Evolutionary conservation across 345 rosid genomes (phyloP).

Genomic region (Euphorbia pulcherrima): DNA sequence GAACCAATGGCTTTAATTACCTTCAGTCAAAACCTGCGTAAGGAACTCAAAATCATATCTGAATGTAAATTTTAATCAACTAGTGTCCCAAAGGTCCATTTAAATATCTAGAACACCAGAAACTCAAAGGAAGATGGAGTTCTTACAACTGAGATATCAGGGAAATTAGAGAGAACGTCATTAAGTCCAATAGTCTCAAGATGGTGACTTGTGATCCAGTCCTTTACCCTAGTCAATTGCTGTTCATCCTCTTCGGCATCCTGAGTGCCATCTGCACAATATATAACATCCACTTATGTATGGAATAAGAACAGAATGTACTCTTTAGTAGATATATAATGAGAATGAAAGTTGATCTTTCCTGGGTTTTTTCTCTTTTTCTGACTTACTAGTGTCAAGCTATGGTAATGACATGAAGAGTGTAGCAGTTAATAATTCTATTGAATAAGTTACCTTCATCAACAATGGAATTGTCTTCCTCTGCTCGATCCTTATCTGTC

Average conservation of each 20-base stretch:
- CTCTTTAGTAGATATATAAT: constrained; percentile 4
- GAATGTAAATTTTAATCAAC: background rate
- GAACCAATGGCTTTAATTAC: constrained; percentile 38
- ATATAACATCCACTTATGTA: constrained; percentile 2
- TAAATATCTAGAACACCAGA: background rate
- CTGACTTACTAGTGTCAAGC: background rate
- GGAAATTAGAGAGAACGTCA: constrained; percentile 74
- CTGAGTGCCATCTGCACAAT: constrained; percentile 62
- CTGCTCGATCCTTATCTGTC: constrained; percentile 55
- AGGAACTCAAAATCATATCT: background rate
- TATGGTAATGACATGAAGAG: constrained; percentile 1
- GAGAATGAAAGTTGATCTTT: background rate
- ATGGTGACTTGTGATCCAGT: constrained; percentile 60
- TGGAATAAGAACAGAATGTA: background rate
- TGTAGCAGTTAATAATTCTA: background rate
- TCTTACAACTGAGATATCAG: constrained; percentile 75
- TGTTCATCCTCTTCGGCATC: constrained; percentile 80
- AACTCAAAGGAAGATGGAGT: background rate
- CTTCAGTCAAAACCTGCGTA: constrained; percentile 45
- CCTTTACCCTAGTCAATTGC: constrained; percentile 70
- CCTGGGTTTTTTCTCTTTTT: background rate
- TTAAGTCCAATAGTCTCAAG: constrained; percentile 53
- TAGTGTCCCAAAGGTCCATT: too few relatives aligned
- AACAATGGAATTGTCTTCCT: constrained; percentile 47
- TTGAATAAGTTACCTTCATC: constrained; percentile 54